These are phyloP conservation scores for Dacryopinax primogenitus DNA, from an alignment of 768 basidiomycete genomes.

Conservation along the genomic window DNA sequence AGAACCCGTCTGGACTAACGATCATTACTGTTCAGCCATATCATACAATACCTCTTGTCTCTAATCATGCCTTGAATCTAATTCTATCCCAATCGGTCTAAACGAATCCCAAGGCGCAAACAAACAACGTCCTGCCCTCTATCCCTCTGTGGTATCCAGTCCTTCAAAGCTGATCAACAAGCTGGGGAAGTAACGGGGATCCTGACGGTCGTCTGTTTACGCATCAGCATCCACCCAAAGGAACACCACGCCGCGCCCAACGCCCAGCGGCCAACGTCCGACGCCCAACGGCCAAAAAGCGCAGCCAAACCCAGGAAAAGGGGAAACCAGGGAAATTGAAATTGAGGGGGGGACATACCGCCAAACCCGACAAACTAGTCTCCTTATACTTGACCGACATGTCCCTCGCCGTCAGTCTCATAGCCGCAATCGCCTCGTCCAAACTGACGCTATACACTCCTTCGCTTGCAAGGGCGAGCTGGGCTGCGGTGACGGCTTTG, in stretches of 20 bases:
- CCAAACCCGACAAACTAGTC: constrained; percentile 65
- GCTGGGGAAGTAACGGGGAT: constrained; percentile 79
- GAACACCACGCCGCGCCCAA: not conserved
- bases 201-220: constrained; percentile 51
- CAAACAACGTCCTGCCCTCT: no score
- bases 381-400: constrained; percentile 96
- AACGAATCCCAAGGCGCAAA: no score
- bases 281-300: no score
- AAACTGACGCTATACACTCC: constrained; percentile 76
- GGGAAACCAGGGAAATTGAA: constrained; percentile 28
- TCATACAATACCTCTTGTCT: no score
- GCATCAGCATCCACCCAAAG: constrained; percentile 17
- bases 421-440: constrained; percentile 92
- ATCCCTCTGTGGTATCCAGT: no score
- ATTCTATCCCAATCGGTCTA: no score
- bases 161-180: no score
- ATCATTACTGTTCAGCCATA: no score
- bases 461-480: constrained; percentile 84
- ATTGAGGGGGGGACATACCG: constrained; percentile 18
- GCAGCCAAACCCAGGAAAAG: no score
- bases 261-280: no score
- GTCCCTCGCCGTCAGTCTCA: constrained; percentile 70
- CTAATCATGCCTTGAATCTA: no score
- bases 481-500: constrained; percentile 86
- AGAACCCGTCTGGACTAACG: no score